Base-by-base conservation (phyloP, 106 monocot genomes). In the Dioscorea alata region DNA sequence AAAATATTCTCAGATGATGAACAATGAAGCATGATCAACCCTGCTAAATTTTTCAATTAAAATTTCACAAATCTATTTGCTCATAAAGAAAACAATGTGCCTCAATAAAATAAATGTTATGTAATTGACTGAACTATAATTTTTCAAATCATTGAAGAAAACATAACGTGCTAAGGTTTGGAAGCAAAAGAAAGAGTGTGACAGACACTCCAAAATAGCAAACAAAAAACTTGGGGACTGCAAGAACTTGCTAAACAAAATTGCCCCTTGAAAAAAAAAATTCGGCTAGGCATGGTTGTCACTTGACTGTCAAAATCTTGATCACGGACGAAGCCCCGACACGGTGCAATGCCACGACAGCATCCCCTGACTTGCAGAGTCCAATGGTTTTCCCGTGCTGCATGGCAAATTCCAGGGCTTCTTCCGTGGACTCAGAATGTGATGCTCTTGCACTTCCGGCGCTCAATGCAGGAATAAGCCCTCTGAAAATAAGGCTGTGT, bases 401-500 rank as follows among this genome's bases (percentile, higher is more conserved):
- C 5, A 75, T 60, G 7, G 80, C 80, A 17, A 66, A 50, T 12
- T 81, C 80, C 66, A 81, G 31, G 60, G 71, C 66, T n/a, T 32
- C 61, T 35, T 71, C 75, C 22, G 75, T 81, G 13, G 80, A 81
- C 35, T 81, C 80, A 1, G 75, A 32, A 57, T 75, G 71, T 13
- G 80, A 71, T 13, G 80, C 75, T 61, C 71, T 81, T 21, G 75
- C 80, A 32, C 75, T 71, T 23, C 71, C 80, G 60, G 71, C 80
- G 2, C 71, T 71, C n/a, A 81, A 75, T 20, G 71, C 12, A 17
- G 80, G 80, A 61, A 75, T 75, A 6, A 81, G 54, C 2, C 80
- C 80, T 50, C 80, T 75, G 67, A 75, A 62, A n/a, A 75, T 61
- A 12, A 81, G 80, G 66, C 71, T 81, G 16, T 81, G 75, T 61